Evolutionary conservation across 306 rosid species (phyloP), one percentile per base, ranked within the genome.

Genomic region (Argentina anserina): DNA sequence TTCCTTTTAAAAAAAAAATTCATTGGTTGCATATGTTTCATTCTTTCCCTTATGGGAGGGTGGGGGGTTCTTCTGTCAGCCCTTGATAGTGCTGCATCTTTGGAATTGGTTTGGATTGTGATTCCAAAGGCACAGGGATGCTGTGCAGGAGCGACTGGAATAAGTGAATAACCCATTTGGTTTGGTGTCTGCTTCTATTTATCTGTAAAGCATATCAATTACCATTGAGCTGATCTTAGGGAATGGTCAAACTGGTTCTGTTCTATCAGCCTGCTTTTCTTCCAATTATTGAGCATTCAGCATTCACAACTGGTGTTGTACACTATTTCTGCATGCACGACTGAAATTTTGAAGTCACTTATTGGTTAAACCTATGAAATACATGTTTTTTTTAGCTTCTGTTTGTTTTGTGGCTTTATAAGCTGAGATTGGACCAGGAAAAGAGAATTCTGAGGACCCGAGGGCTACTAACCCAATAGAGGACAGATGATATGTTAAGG

Each of bases 101-200:
- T 5, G 15, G 37, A 73, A 43, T 7, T 34, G 39, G 23, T 69
- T 37, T 2, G 4, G 39, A 36, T 21, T 47, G 25, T 33, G 14
- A 9, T 10, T 50, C 62, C 21, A 21, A 3, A 50, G 31, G 46
- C 62, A 1, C 23, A 12, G 66, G 53, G 53, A 31, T 58, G 39
- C 28, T 18, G 67, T 55, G 21, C 39, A 71, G 66, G 66, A 58
- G 67, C 13, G 28, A 52, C 66, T 58, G 20, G 75, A 71, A 58
- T 14, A 11, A 18, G 20, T 26, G 75, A 71, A 58, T 14, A 11
- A 18, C 28, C 39, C 55, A 41, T 71, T 71, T 26, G 41, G 28
- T 42, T 13, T 56, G 50, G 15, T 70, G 28, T 21, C 29, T 70
- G 50, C 47, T 20, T 36, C 59, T 46, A 1, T 69, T 33, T 50